Evolutionary conservation across 805 yeast genomes (phyloP).

Genomic region (Ogataea trehaloabstinens): DNA sequence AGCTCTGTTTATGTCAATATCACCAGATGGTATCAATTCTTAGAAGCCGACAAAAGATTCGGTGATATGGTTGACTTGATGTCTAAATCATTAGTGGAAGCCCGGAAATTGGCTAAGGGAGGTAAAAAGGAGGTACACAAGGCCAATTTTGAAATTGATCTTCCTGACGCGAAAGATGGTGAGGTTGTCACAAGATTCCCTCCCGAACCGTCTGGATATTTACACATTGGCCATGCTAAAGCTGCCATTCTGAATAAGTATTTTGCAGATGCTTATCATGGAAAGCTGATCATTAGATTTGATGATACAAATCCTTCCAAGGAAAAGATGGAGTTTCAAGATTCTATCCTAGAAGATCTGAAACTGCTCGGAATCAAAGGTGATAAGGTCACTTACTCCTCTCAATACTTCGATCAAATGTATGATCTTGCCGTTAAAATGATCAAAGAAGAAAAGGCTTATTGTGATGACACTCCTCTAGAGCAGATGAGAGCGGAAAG

Average conservation of each 20-base stretch:
- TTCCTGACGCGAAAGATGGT: conserved; percentile 89
- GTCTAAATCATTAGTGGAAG: conserved; percentile 67
- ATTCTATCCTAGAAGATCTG: conserved; percentile 91
- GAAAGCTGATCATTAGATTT: conserved; percentile 93
- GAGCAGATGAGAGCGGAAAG: conserved; percentile 98
- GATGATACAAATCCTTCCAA: conserved; percentile 98
- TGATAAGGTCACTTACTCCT: conserved; percentile 82
- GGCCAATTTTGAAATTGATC: conserved; percentile 92
- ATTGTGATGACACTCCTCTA: conserved; percentile 93
- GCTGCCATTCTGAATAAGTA: conserved; percentile 96
- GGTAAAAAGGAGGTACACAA: conserved; percentile 86
- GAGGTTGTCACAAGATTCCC: conserved; percentile 98
- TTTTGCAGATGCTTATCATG: conserved; percentile 93
- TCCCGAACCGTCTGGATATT: conserved; percentile 98
- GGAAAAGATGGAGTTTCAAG: conserved; percentile 93
- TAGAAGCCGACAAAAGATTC: conserved; percentile 66
- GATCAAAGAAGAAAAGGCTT: conserved; percentile 95
- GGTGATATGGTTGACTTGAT: conserved; percentile 67
- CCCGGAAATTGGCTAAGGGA: conserved; percentile 60
- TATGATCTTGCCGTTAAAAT: conserved; percentile 78
- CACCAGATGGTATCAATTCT: conserved; percentile 87
- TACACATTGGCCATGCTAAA: conserved; percentile 98
- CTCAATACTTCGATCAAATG: conserved; percentile 91
- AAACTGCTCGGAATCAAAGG: conserved; percentile 89
- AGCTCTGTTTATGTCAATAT: conserved; percentile 80